Percentiles rank a stretch among this genome's conserved stretches.
Evolutionary conservation across 164 flowering plant species (phyloP).

Genomic region (Paratinospora sagittata): DNA sequence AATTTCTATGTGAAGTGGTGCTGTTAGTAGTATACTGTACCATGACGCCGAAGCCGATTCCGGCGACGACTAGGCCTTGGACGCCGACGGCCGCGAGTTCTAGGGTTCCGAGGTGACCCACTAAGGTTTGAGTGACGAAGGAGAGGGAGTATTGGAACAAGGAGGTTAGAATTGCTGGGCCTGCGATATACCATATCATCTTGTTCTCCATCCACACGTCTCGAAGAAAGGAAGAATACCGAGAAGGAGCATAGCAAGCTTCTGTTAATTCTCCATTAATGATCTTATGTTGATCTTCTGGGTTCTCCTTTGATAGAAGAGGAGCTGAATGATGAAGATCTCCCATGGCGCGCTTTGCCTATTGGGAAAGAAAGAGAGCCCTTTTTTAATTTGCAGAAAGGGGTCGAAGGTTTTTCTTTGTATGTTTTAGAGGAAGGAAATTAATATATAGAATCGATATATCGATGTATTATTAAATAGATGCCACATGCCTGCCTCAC

Average conservation of each 20-base stretch:
- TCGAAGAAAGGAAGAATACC: not conserved
- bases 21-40: not conserved
- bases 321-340: not conserved
- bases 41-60: constrained; percentile 7
- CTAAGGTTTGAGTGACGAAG: constrained; percentile 1
- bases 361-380: not conserved
- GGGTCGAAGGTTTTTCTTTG: too few relatives aligned
- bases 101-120: not conserved
- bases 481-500: too few relatives aligned
- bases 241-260: not conserved
- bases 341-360: not conserved
- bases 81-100: constrained; percentile 9
- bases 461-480: too few relatives aligned
- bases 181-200: constrained; percentile 9
- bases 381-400: too few relatives aligned
- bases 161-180: constrained; percentile 11
- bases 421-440: too few relatives aligned
- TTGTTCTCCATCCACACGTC: constrained; percentile 4
- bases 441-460: too few relatives aligned
- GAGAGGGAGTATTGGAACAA: constrained; percentile 5
- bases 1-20: too few relatives aligned
- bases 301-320: not conserved
- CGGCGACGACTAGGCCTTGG: not conserved
- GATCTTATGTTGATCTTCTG: not conserved
- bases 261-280: not conserved